Base-by-base conservation (phyloP, 352 stramenopile genomes). In the Achlya hypogyna region DNA sequence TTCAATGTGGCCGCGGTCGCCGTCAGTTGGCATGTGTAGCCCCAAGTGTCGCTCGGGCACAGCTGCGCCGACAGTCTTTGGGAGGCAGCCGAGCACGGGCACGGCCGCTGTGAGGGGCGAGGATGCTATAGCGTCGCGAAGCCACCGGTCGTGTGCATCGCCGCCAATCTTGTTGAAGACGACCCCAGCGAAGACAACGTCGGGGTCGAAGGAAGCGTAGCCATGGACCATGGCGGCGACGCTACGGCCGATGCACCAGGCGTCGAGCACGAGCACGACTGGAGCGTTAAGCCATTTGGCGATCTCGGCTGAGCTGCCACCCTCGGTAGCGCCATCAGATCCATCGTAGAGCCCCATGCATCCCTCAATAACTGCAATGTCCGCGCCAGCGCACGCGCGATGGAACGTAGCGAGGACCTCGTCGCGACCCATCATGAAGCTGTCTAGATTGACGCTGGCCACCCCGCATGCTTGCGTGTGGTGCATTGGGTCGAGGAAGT, bases 31-130 rank as follows among this genome's bases (percentile, higher is more conserved):
- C 62, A 71, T 71, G 32, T 53, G 35, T 5, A 75, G 38, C 5
- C 71, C 71, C 29, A 75, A 65, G 53, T 75, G 71, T 18, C 71
- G 66, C 51, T 75, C 71, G 14, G 71, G 66, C n/a, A 75, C 38
- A 23, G 34, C 47, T 22, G 43, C 22, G 6, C 5, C 16, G n/a
- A 20, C 29, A 35, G 71, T 62, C 35, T 51, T 71, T 5, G 67
- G 60, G 34, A 74, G 27, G 27, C 32, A 67, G 16, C 66, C 60
- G 1, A 63, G 27, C 31, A 73, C 62, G 25, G 1, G 38, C 6
- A 71, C 40, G 8, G 35, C 10, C 20, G 6, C 2, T 5, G 42
- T 62, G n/a, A 63, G 35, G 10, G 23, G n/a, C 5, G 64, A 47
- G 29, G 53, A 62, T 6, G 42, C 5, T 28, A 71, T 62, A 5